Evolutionary conservation across 352 stramenopile genomes (phyloP), one percentile per base, ranked within the genome.

Genomic region (Phytophthora citricola): DNA sequence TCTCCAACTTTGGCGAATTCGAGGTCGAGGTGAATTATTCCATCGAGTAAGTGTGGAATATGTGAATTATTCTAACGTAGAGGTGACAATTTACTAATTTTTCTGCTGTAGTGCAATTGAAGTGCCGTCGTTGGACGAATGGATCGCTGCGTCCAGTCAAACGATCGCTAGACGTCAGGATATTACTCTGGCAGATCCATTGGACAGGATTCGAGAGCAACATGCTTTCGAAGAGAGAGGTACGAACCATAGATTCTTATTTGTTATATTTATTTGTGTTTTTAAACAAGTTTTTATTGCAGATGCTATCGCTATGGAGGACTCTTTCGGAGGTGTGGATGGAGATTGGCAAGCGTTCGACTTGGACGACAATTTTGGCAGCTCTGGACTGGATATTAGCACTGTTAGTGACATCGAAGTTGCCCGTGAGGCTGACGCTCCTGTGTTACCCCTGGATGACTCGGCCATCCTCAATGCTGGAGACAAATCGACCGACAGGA

Each of bases 281-380:
- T 39, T 56, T 41, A 49, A 27, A 29, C 14, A 32, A 34, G 32
- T 6, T 59, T 57, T 22, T 49, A 44, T 46, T 51, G 3, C 53
- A 94, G 87, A 91, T 84, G 79, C 53, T 1, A 86, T 94, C 56
- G 67, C 70, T 3, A 71, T 85, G 22, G 85, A 91, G 29, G 87
- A 95, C 27, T 95, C 87, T 12, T 94, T 93, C 58, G 87, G 86
- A 26, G 62, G 58, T 24, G 85, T 78, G 24, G 68, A 63, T 17
- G 83, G 81, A 38, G 81, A 93, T 51, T 95, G 86, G 87, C 85
- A 94, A 24, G 85, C 85, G 5, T 96, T 94, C 47, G 85, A 95
- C 38, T 48, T 94, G 40, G 89, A 94, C 29, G 85, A 92, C 58
- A 83, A 71, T 9, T 78, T 83, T 12, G 83, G 82, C 43, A 60